Evolutionary conservation across 2,329 filamentous ascomycete genomes (phyloP).

Genomic region (Fusarium buxicola): DNA sequence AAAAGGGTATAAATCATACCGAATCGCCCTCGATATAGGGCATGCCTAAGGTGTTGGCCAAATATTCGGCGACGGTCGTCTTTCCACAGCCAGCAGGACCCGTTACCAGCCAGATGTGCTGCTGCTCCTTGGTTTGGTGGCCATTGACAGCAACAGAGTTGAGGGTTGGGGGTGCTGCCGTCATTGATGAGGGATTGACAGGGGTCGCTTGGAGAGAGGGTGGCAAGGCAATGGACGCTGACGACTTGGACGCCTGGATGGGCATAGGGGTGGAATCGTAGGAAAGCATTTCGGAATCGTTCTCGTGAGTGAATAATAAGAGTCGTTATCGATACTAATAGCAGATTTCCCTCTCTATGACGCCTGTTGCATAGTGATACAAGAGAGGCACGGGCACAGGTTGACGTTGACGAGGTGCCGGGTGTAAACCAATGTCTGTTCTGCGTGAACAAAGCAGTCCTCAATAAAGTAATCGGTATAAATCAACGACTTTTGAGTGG

Average conservation of each 20-base stretch:
- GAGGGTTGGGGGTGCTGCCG: constrained; percentile 39
- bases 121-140: constrained; percentile 52
- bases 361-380: constrained; percentile 28
- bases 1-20: constrained; percentile 59
- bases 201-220: constrained; percentile 36
- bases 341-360: constrained; percentile 19
- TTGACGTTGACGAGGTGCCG: constrained; percentile 28
- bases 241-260: constrained; percentile 55
- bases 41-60: constrained; percentile 71
- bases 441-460: constrained; percentile 25
- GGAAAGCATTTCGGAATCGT: constrained; percentile 58
- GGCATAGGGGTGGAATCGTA: constrained; percentile 60
- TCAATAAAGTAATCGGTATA: constrained; percentile 13
- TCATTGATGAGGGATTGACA: constrained; percentile 35
- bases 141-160: constrained; percentile 48
- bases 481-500: constrained; percentile 12
- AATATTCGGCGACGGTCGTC: constrained; percentile 76
- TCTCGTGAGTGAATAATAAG: constrained; percentile 9
- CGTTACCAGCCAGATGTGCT: constrained; percentile 85
- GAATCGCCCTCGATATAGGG: constrained; percentile 84
- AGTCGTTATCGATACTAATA: constrained; percentile 12
- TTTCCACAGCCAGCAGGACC: constrained; percentile 85
- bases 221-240: constrained; percentile 42
- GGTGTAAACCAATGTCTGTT: constrained; percentile 31
- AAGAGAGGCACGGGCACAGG: constrained; percentile 13